Percentiles rank a stretch among this genome's conserved stretches.
These are phyloP conservation scores for Discostella pseudostelligera DNA, from an alignment of 108 stramenopile genomes.

Conservation along the genomic window DNA sequence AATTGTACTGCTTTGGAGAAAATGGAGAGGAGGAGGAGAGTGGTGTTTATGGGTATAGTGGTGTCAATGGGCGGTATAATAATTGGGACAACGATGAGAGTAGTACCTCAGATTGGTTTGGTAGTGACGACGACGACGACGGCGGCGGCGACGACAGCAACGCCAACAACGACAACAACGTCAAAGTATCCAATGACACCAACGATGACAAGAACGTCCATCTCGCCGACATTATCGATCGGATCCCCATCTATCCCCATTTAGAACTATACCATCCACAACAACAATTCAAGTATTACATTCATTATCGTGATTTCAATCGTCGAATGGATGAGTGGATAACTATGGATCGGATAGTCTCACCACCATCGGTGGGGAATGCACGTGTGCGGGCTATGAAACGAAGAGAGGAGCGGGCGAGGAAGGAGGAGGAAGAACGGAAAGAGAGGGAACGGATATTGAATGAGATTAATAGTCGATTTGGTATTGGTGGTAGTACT, in stretches of 20 bases:
- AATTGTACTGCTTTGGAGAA: neutral
- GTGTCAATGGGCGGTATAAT: constrained; percentile 13
- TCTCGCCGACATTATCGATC: constrained; percentile 86
- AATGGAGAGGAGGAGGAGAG: neutral
- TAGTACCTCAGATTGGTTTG: constrained; percentile 28
- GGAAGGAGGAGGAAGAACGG: constrained; percentile 43
- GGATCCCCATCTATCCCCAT: constrained; percentile 41
- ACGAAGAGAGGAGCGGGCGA: constrained; percentile 33
- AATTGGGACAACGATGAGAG: constrained; percentile 4
- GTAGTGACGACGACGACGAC: constrained; percentile 23
- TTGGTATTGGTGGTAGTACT: neutral
- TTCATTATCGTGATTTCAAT: constrained; percentile 97
- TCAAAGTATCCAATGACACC: constrained; percentile 8
- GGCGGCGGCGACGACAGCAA: constrained; percentile 1
- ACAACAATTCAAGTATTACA: constrained; percentile 85
- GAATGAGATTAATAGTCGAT: constrained; percentile 11
- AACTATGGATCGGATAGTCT: constrained; percentile 66
- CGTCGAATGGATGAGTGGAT: constrained; percentile 99
- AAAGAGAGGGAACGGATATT: constrained; percentile 24
- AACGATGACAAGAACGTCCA: constrained; percentile 42
- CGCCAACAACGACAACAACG: neutral
- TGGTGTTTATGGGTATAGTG: neutral
- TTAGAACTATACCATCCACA: constrained; percentile 11
- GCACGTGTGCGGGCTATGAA: constrained; percentile 80
- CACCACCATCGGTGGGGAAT: constrained; percentile 80